Base-by-base conservation (phyloP, 495 filamentous ascomycete genomes). In the Ramalina intermedia region DNA sequence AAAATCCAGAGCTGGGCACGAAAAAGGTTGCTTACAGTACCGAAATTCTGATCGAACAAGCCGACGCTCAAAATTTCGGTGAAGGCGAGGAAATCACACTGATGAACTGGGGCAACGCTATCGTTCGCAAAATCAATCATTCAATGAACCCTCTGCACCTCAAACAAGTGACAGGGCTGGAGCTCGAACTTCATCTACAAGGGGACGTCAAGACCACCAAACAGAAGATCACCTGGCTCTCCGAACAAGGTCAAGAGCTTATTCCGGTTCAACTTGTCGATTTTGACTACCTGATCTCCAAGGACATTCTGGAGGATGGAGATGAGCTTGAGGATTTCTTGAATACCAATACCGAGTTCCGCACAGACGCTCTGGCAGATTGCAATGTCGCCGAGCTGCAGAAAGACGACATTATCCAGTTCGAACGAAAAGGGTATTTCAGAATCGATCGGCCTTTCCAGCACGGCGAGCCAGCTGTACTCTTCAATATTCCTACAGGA, bases 51-150 rank as follows among this genome's bases (percentile, higher is more conserved):
- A 66, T 96, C 40, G 89, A 94, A 59, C 89, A 95, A 65, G 83
- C 73, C 40, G 89, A 96, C 56, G 88, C 82, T 51, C 76, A 82
- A 63, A 72, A 69, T 42, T 91, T 94, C 69, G 80, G 75, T 55
- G 75, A 83, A 50, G 80, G 84, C 55, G 89, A 96, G 68, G 89
- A 95, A 63, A 85, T 96, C 56, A 96, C 89, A 0, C 71, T 95
- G 23, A 96, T 95, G 89, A 81, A 79, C 60, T 95, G 89, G 89
- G 89, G 89, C 55, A 95, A 96, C 53, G 89, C 86, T 26, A 77
- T 91, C 50, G 81, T 94, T 12, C 80, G 81, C 39, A 80, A 80
- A 57, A 85, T 86, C 58, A 68, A 70, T 36, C 71, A 80, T 44
- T 74, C 80, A 17, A 65, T 74, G 21, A 70, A 69, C 49, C 66